These are phyloP conservation scores for Malus hybrid DNA, from an alignment of 331 rosid genomes.

Conservation along the genomic window DNA sequence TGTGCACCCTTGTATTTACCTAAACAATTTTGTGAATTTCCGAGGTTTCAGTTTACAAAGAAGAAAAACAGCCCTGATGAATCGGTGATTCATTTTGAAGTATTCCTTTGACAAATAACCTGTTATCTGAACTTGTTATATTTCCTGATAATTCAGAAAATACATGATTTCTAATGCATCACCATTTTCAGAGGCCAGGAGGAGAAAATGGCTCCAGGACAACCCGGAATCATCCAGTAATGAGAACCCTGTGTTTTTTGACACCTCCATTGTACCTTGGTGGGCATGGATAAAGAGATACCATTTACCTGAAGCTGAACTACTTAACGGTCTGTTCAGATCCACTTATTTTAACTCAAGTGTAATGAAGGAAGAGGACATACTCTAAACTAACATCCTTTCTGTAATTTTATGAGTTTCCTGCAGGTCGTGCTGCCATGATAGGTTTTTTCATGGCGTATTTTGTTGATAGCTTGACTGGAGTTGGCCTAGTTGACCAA, in stretches of 20 bases:
- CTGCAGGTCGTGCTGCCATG: constrained; percentile 95
- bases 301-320: constrained; percentile 98
- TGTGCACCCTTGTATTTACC: not conserved
- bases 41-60: not conserved
- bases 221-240: constrained; percentile 85
- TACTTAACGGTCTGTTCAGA: constrained; percentile 70
- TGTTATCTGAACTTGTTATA: not conserved
- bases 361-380: not conserved
- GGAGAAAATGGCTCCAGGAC: constrained; percentile 87
- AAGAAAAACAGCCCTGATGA: constrained; percentile 9
- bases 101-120: not conserved
- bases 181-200: constrained; percentile 71
- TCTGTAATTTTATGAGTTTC: not conserved
- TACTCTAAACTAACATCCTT: not conserved
- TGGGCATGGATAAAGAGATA: constrained; percentile 98
- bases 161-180: constrained; percentile 18
- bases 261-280: constrained; percentile 92
- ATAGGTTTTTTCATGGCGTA: constrained; percentile 92
- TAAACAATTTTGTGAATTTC: not conserved
- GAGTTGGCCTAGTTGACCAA: constrained; percentile 93
- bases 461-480: constrained; percentile 90
- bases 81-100: not conserved
- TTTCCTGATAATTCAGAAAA: constrained; percentile 7
- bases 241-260: constrained; percentile 69
- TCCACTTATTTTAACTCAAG: not conserved